Conservation (phyloP, 768 basidiomycete species). For the Psilocybe subaeruginosa region DNA sequence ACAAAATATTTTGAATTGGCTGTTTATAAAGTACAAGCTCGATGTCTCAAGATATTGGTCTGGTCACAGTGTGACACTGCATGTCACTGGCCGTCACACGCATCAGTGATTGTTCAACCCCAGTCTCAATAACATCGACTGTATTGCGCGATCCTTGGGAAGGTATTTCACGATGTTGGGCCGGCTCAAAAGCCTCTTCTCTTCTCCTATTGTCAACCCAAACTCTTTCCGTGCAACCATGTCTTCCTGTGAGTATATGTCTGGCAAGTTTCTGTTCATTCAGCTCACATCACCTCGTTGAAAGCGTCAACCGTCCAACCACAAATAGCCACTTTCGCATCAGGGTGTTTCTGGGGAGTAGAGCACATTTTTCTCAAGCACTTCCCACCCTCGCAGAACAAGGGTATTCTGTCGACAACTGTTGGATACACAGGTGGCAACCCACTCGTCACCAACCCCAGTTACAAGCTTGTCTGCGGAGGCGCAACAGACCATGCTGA, state of each 20-base stretch:
- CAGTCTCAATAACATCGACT: background rate
- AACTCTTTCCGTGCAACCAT: slow-evolving; percentile 43
- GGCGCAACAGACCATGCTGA: slow-evolving; percentile 91
- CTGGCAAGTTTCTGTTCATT: background rate
- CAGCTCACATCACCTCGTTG: background rate
- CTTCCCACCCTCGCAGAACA: slow-evolving; percentile 69
- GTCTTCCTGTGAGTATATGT: slow-evolving; percentile 35
- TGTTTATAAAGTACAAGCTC: too few species aligned
- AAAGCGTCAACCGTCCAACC: slow-evolving; percentile 21
- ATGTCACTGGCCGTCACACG: too few species aligned
- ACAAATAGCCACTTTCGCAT: slow-evolving; percentile 50
- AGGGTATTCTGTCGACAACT: slow-evolving; percentile 72
- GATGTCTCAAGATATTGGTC: too few species aligned
- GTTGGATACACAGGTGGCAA: slow-evolving; percentile 86
- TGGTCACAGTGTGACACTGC: too few species aligned
- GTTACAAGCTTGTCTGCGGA: slow-evolving; percentile 76
- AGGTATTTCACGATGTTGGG: slow-evolving; percentile 26
- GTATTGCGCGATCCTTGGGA: slow-evolving; percentile 14
- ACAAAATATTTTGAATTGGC: too few species aligned
- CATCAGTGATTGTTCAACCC: too few species aligned
- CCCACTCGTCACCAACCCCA: slow-evolving; percentile 53
- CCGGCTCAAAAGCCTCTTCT: slow-evolving; percentile 28
- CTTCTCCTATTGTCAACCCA: slow-evolving; percentile 33
- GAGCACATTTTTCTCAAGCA: slow-evolving; percentile 86
- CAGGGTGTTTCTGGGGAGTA: slow-evolving; percentile 86